These are phyloP conservation scores for Coemansia sp. DNA, from an alignment of 192 early-diverging fungal genomes.

Conservation along the genomic window DNA sequence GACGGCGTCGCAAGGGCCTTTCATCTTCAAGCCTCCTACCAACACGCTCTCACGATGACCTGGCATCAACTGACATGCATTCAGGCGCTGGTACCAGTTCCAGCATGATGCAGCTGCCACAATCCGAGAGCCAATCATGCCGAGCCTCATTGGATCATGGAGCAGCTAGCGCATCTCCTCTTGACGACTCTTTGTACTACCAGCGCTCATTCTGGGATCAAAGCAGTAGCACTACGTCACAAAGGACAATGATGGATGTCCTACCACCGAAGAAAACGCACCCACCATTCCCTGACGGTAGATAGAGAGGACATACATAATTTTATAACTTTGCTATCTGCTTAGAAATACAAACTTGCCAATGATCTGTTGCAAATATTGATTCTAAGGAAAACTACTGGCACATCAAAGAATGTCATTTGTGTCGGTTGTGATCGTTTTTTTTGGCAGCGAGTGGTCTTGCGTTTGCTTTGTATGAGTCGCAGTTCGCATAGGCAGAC, in stretches of 20 bases:
- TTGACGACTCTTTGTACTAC: conserved; percentile 7
- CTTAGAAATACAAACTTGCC: too few species aligned
- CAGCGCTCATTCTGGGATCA: conserved; percentile 9
- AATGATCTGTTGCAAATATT: too few species aligned
- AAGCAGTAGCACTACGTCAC: background rate
- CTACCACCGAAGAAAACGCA: background rate
- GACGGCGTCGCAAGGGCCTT: conserved; percentile 15
- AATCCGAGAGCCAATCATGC: conserved; percentile 7
- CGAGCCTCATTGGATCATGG: conserved; percentile 12
- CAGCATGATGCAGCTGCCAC: background rate
- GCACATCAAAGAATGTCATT: too few species aligned
- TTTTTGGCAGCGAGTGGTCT: too few species aligned
- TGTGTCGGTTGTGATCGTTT: too few species aligned
- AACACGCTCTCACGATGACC: conserved; percentile 8
- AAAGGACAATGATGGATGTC: background rate
- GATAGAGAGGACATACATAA: background rate
- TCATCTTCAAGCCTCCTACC: conserved; percentile 13
- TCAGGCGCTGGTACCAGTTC: conserved; percentile 10
- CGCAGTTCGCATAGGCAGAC: too few species aligned
- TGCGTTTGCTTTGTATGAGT: too few species aligned
- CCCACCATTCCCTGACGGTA: background rate
- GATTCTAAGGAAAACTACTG: too few species aligned
- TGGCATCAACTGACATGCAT: conserved; percentile 15
- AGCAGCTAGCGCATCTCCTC: background rate
- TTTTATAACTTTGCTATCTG: background rate